A percentile compares a stretch with the other conserved stretches of the same genome.
phyloP scores from a whole-genome alignment of 1,139 yeast genomes.

The Kodamaea sp. region DNA sequence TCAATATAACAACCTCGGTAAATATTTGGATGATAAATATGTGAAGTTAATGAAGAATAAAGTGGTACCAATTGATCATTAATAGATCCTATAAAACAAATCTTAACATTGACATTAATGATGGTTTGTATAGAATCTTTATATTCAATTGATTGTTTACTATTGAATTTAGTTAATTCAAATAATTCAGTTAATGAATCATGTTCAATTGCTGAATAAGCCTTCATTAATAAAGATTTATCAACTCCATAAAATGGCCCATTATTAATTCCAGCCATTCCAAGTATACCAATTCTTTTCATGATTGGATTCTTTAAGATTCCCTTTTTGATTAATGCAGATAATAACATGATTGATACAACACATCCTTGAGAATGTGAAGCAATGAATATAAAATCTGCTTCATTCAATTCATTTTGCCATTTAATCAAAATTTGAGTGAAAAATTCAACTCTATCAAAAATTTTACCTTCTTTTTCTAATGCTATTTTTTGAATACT shows the following conservation, averaged over 20 bases:
- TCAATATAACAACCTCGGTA: slow-evolving; percentile 88
- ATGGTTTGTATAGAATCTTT: slow-evolving; percentile 63
- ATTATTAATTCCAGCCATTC: slow-evolving; percentile 93
- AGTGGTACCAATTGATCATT: slow-evolving; percentile 92
- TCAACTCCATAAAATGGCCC: slow-evolving; percentile 94
- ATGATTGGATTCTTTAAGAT: slow-evolving; percentile 47
- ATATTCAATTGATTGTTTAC: slow-evolving; percentile 68
- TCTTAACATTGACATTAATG: slow-evolving; percentile 67
- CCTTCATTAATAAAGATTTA: slow-evolving; percentile 76
- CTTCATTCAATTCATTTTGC: slow-evolving; percentile 63
- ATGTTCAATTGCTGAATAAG: slow-evolving; percentile 85
- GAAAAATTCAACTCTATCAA: slow-evolving; percentile 79
- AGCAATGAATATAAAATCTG: slow-evolving; percentile 85
- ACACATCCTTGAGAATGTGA: slow-evolving; percentile 97
- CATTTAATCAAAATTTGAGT: slow-evolving; percentile 69
- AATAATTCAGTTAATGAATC: slow-evolving; percentile 82
- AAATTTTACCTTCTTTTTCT: slow-evolving; percentile 88
- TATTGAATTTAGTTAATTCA: slow-evolving; percentile 75
- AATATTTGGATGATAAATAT: slow-evolving; percentile 83
- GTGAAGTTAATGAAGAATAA: slow-evolving; percentile 81
- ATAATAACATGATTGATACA: slow-evolving; percentile 74
- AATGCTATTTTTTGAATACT: slow-evolving; percentile 86
- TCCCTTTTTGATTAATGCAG: slow-evolving; percentile 68
- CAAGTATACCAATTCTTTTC: slow-evolving; percentile 68
- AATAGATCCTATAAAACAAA: slow-evolving; percentile 79